Percentiles rank a stretch among this genome's conserved stretches.
These are phyloP conservation scores for Pleurotus platypus DNA, from an alignment of 768 basidiomycete genomes.

Conservation along the genomic window DNA sequence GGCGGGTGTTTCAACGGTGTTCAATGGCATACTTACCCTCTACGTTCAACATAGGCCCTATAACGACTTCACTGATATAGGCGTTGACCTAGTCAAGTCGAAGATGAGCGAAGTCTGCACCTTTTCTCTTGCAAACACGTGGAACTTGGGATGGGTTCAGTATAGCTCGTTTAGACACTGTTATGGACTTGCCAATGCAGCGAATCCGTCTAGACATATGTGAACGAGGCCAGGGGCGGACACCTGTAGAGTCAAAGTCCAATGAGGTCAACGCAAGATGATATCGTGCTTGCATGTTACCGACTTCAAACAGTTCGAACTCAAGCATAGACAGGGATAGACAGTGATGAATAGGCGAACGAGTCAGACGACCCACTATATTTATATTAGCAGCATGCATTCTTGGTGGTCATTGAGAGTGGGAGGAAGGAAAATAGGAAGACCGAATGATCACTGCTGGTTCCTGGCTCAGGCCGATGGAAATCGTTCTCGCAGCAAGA, in stretches of 20 bases:
- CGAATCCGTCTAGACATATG: slow-evolving; percentile 56
- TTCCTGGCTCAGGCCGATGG: too few relatives aligned
- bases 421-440: too few relatives aligned
- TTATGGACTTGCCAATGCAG: slow-evolving; percentile 29
- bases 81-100: slow-evolving; percentile 21
- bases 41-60: slow-evolving; percentile 44
- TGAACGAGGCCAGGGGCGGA: slow-evolving; percentile 54
- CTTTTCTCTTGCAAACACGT: slow-evolving; percentile 81
- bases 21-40: slow-evolving; percentile 68
- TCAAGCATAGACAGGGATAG: too few relatives aligned
- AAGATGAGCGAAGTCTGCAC: slow-evolving; percentile 25
- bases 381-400: too few relatives aligned
- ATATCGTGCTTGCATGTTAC: too few relatives aligned
- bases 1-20: slow-evolving; percentile 61
- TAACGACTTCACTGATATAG: slow-evolving; percentile 91
- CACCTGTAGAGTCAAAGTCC: slow-evolving; percentile 31
- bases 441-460: too few relatives aligned
- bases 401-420: too few relatives aligned
- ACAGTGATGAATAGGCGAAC: too few relatives aligned
- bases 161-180: neutral
- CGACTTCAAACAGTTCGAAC: too few relatives aligned
- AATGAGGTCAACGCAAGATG: too few relatives aligned
- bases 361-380: too few relatives aligned
- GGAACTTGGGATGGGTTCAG: slow-evolving; percentile 52
- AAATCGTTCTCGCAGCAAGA: too few relatives aligned